Evolutionary conservation across 2,329 filamentous ascomycete species (phyloP).

Genomic region (Thelonectria discophora): DNA sequence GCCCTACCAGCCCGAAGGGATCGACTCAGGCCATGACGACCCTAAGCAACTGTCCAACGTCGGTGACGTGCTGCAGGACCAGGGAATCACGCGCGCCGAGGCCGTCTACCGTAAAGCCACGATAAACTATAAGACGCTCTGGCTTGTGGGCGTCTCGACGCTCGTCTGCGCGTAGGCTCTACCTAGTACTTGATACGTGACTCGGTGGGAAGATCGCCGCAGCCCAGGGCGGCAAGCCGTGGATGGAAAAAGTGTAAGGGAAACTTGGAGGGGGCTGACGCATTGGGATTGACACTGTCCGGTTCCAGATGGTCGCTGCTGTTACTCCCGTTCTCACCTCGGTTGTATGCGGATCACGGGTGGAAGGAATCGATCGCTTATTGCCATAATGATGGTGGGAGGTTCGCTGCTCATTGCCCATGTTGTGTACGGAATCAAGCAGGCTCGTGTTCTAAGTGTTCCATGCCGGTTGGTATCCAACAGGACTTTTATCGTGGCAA

Average conservation of each 20-base stretch:
- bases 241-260: conserved; percentile 31
- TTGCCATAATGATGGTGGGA: conserved; percentile 53
- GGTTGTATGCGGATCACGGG: conserved; percentile 49
- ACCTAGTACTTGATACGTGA: too few species aligned
- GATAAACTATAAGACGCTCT: conserved; percentile 37
- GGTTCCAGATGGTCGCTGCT: conserved; percentile 63
- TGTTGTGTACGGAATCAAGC: conserved; percentile 57
- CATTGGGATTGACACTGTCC: conserved; percentile 55
- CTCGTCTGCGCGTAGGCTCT: conserved; percentile 46
- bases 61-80: conserved; percentile 34
- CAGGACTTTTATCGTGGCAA: conserved; percentile 44
- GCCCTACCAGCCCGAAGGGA: conserved; percentile 17
- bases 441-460: conserved; percentile 37
- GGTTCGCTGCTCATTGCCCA: conserved; percentile 51
- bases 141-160: conserved; percentile 42
- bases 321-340: conserved; percentile 73
- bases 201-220: conserved; percentile 52
- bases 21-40: conserved; percentile 23
- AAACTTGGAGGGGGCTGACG: conserved; percentile 55
- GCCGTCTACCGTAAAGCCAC: conserved; percentile 43
- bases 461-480: conserved; percentile 43
- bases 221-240: conserved; percentile 28
- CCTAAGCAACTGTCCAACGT: conserved; percentile 32
- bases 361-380: conserved; percentile 56
- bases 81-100: conserved; percentile 44